phyloP scores from a whole-genome alignment of 2,329 filamentous ascomycete genomes.

The Microdochium bolleyi region DNA sequence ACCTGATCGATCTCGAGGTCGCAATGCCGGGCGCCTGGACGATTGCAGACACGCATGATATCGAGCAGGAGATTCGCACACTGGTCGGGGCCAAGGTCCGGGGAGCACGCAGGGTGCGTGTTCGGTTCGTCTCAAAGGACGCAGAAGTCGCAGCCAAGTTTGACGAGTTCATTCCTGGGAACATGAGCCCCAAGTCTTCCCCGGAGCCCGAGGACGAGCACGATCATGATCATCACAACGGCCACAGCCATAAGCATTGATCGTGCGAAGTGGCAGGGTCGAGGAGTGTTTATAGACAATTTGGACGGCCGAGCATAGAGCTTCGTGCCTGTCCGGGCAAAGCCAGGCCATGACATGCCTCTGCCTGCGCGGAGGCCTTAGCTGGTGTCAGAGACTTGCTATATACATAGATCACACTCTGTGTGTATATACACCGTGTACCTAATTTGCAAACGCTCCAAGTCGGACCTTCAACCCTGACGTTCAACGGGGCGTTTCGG shows the following conservation, averaged over 20 bases:
- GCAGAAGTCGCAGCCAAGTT: slow-evolving; percentile 47
- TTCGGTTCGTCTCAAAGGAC: slow-evolving; percentile 73
- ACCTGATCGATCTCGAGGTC: slow-evolving; percentile 83
- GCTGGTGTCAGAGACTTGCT: too few relatives aligned
- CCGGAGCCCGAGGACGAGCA: slow-evolving; percentile 53
- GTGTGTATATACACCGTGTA: too few relatives aligned
- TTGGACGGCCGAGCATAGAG: neutral
- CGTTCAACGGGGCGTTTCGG: too few relatives aligned
- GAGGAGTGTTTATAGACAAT: neutral
- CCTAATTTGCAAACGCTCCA: too few relatives aligned
- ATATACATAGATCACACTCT: too few relatives aligned
- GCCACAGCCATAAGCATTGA: slow-evolving; percentile 19
- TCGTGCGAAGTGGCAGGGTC: too few relatives aligned
- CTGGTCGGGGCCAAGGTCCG: slow-evolving; percentile 69
- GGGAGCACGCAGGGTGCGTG: slow-evolving; percentile 73
- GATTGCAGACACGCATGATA: slow-evolving; percentile 56
- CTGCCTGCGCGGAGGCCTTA: too few relatives aligned
- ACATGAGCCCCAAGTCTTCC: slow-evolving; percentile 47
- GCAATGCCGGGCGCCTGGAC: slow-evolving; percentile 72
- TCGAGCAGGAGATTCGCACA: slow-evolving; percentile 69
- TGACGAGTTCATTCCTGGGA: slow-evolving; percentile 70
- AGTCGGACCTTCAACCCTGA: too few relatives aligned
- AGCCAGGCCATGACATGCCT: too few relatives aligned
- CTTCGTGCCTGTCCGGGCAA: too few relatives aligned
- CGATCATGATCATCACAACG: slow-evolving; percentile 30